These are phyloP conservation scores for Mucor mucedo DNA, from an alignment of 371 early-diverging fungal genomes.

Conservation along the genomic window DNA sequence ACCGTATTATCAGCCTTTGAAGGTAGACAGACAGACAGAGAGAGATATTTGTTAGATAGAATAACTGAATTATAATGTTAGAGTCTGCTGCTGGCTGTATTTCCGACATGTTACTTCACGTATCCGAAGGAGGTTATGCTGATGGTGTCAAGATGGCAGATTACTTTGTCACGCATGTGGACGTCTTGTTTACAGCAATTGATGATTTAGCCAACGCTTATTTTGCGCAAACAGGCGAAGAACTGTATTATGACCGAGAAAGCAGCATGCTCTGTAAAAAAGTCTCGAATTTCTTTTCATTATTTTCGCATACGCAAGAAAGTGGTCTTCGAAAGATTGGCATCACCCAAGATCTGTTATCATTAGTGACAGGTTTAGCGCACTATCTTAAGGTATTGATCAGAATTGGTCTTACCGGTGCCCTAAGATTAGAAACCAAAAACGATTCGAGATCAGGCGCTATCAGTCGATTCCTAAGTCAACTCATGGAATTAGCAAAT, in stretches of 20 bases:
- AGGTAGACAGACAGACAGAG: slow-evolving; percentile 20
- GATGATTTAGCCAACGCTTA: slow-evolving; percentile 65
- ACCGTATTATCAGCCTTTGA: slow-evolving; percentile 94
- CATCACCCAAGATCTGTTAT: slow-evolving; percentile 88
- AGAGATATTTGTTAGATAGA: too few relatives aligned
- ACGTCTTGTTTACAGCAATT: slow-evolving; percentile 89
- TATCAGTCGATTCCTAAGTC: slow-evolving; percentile 65
- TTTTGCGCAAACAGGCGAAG: slow-evolving; percentile 37
- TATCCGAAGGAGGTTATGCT: slow-evolving; percentile 82
- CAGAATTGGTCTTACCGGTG: slow-evolving; percentile 87
- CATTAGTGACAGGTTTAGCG: slow-evolving; percentile 91
- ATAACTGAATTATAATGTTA: slow-evolving; percentile 1
- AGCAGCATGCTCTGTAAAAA: slow-evolving; percentile 91
- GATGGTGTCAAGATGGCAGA: slow-evolving; percentile 91
- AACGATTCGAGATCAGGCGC: slow-evolving; percentile 45
- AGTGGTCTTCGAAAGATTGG: slow-evolving; percentile 68
- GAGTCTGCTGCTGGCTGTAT: slow-evolving; percentile 97
- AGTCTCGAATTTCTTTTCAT: slow-evolving; percentile 90
- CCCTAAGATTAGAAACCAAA: slow-evolving; percentile 74
- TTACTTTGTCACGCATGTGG: slow-evolving; percentile 91
- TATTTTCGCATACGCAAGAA: slow-evolving; percentile 83
- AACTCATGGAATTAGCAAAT: slow-evolving; percentile 67
- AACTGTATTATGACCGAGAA: slow-evolving; percentile 80
- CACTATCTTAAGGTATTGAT: slow-evolving; percentile 92
- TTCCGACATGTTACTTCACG: slow-evolving; percentile 93